Base-by-base conservation (phyloP, 495 filamentous ascomycete species). In the Trichoderma reesei region DNA sequence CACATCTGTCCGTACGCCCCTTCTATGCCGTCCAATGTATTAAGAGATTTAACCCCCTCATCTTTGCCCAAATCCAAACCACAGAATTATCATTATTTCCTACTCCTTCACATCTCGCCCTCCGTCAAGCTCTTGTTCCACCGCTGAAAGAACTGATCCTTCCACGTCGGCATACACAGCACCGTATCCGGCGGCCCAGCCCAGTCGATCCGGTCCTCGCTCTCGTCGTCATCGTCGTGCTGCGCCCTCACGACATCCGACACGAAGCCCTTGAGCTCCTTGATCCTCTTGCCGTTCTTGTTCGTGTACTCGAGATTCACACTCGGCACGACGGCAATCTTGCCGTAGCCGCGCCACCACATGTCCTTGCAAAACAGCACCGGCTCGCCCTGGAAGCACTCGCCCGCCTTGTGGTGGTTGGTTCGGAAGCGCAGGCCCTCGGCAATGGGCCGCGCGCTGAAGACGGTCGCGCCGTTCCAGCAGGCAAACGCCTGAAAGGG, bases 401-500 rank as follows among this genome's bases (percentile, higher is more conserved):
- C 81, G 4, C 64, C 73, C 36, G 71, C 46, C 38, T 68, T 65
- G 33, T 65, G 42, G 48, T 56, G 11, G 48, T 56, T 56, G 18
- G 44, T 61, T 1, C 80, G 74, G 64, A 84, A 82, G 2, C 7
- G 26, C 2, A 73, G 54, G 0, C 71, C 72, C 16, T 72, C 69
- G 26, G 81, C 65, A n/a, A 75, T 54, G 33, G 73, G 70, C 61
- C 41, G 62, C 0, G 72, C 71, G 0, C 48, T 33, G n/a, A 73
- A 72, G 0, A 72, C 74, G 1, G 70, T 71, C n/a, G 76, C 78
- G 16, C 79, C 81, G 56, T 82, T 82, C 81, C 81, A 83, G 70
- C 81, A 83, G 0, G 78, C 74, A 59, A 82, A 83, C 0, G 83
- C 81, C 70, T 84, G 82, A 63, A 83, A 79, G 0, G 82, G 78